phyloP scores from a whole-genome alignment of 371 early-diverging fungal species.

The Amoeboradix gromovi region DNA sequence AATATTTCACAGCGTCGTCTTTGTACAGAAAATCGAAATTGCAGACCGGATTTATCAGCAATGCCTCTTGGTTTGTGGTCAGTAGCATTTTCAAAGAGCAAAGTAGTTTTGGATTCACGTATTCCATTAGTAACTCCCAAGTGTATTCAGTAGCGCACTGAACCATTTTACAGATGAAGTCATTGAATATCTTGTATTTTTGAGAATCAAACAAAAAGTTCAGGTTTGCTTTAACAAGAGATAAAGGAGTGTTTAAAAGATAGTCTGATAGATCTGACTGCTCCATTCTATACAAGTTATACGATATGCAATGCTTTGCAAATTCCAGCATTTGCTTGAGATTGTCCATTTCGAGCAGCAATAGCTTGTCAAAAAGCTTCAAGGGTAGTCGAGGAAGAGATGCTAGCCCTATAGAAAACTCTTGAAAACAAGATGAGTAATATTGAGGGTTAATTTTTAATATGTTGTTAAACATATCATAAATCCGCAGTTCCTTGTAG shows the following conservation, averaged over 20 bases:
- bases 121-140: not conserved
- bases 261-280: not conserved
- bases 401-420: too few species aligned
- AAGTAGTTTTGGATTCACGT: not conserved
- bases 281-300: not conserved
- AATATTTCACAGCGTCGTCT: not conserved
- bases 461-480: not conserved
- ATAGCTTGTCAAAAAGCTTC: too few species aligned
- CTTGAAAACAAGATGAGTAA: too few species aligned
- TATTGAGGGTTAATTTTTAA: too few species aligned
- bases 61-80: too few species aligned
- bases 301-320: too few species aligned
- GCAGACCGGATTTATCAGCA: too few species aligned
- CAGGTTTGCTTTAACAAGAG: not conserved
- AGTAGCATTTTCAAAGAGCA: too few species aligned
- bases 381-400: too few species aligned
- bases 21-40: not conserved
- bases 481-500: not conserved
- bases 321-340: too few species aligned
- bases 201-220: not conserved
- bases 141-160: not conserved
- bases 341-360: too few species aligned
- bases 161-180: not conserved
- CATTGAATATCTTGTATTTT: not conserved
- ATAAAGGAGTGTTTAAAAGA: not conserved